Evolutionary conservation across 139 green algal species (phyloP), one percentile per base, ranked within the genome.

Genomic region (Spirogloea muscicola): DNA sequence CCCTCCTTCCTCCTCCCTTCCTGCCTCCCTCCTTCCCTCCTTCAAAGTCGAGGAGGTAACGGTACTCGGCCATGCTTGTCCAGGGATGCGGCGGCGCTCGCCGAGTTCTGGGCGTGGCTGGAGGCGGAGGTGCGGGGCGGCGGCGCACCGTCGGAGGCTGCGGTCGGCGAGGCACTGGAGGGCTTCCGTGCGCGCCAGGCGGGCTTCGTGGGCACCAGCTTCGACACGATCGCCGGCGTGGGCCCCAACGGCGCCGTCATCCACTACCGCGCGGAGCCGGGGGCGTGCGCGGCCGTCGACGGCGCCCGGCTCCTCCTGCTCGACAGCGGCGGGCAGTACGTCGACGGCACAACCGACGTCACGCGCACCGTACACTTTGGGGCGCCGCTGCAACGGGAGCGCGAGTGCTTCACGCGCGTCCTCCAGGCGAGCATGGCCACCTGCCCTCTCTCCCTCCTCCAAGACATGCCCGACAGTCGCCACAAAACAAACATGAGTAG

Each of bases 331-430:
- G 82, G 36, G 27, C 81, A 82, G 57, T 82, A 82, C 39, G 65
- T 44, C 42, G 65, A 76, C 42, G 74, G 94, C 57, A 99, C 94
- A 1, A 99, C 94, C 1, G 94, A 99, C 84, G 88, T 99, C 66
- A 99, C 94, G 0, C 87, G 94, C 67, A 99, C 94, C 6, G 84
- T 96, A 62, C 91, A 97, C 88, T 87, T 96, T 68, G 94, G 94
- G 6, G 79, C 69, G 25, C 74, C 74, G 3, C 48, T 37, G 2
- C n/a, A 31, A 9, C 40, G 57, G 6, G 25, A 81, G 33, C 76
- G 70, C 80, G 43, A 80, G 27, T 71, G 52, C 44, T 71, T 72
- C 51, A 81, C 73, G 25, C 36, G 73, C 33, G 73, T 81, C 49
- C 51, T 81, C 34, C 62, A 76, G 71, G 71, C n/a, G n/a, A n/a